Base-by-base conservation (phyloP, 169 alveolate genomes). In the Plasmodium vivax region DNA sequence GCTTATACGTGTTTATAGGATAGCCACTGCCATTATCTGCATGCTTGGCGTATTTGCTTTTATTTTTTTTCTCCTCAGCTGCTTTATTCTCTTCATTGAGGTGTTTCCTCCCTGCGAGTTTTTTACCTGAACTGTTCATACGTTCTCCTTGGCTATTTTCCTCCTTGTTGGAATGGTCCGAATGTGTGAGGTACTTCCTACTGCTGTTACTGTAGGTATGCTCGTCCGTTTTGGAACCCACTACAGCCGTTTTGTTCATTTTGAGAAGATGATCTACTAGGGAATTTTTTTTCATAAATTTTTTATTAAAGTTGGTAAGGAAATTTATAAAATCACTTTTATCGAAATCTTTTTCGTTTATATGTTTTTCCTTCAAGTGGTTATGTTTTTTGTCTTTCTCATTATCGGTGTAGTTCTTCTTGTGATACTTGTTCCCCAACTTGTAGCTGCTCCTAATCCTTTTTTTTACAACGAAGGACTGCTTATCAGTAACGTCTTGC, bases 351-450 rank as follows among this genome's bases (percentile, higher is more conserved):
- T 87, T 87, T 54, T 87, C 88, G 71, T 62, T 56, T 23, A 87
- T 75, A 23, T 71, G 75, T 68, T 81, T 90, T 45, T 81, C 92
- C 45, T 90, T 90, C 19, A 80, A 16, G 19, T 56, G 73, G 74
- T 14, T 68, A 34, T 43, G 38, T 51, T 90, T 90, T 27, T 56
- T 90, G 54, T 90, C 94, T 43, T 80, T 90, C 74, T 90, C 94
- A 90, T 90, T 68, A 81, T 90, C 94, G 19, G 94, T 90, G 73
- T 90, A 90, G 83, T 90, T 90, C 45, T 71, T 80, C 16, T 90
- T 90, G 83, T 90, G 27, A 90, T 90, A 80, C 74, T 36, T 90
- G 74, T 90, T 90, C 34, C 91, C 91, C 27, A 80, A 30, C 14
- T 90, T 90, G 36, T 87, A 87, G 34, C 51, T 54, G 68, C 93